These are phyloP conservation scores for Uromyces viciae-fabae DNA, from an alignment of 1,284 basidiomycete genomes.

Conservation along the genomic window DNA sequence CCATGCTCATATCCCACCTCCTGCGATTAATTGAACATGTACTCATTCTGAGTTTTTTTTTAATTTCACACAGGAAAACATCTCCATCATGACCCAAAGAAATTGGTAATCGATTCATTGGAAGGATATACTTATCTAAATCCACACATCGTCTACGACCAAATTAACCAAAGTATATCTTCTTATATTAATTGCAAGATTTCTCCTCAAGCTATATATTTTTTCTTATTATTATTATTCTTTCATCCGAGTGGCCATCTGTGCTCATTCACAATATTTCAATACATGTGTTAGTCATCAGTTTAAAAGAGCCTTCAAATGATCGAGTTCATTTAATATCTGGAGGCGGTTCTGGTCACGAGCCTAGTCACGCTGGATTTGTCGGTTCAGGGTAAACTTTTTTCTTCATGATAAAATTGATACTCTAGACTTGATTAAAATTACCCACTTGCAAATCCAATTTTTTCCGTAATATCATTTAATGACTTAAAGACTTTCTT, in stretches of 20 bases:
- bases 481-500: too few species aligned
- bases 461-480: too few species aligned
- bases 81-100: constrained; percentile 51
- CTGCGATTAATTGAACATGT: too few species aligned
- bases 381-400: constrained; percentile 59
- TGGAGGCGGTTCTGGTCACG: constrained; percentile 86
- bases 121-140: constrained; percentile 69
- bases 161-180: constrained; percentile 45
- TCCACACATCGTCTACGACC: constrained; percentile 67
- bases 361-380: constrained; percentile 78
- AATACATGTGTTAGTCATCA: constrained; percentile 65
- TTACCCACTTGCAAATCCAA: not conserved
- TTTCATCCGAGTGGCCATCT: too few species aligned
- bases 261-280: too few species aligned
- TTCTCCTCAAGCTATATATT: constrained; percentile 38
- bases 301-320: constrained; percentile 61
- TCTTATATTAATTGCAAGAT: not conserved
- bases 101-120: constrained; percentile 72
- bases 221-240: too few species aligned
- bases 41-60: too few species aligned
- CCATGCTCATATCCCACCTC: too few species aligned
- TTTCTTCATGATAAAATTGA: too few species aligned
- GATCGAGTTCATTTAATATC: constrained; percentile 76
- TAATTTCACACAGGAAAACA: not conserved
- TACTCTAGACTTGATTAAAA: not conserved